Evolutionary conservation across 352 stramenopile species (phyloP).

Genomic region (Pythium monospermum): DNA sequence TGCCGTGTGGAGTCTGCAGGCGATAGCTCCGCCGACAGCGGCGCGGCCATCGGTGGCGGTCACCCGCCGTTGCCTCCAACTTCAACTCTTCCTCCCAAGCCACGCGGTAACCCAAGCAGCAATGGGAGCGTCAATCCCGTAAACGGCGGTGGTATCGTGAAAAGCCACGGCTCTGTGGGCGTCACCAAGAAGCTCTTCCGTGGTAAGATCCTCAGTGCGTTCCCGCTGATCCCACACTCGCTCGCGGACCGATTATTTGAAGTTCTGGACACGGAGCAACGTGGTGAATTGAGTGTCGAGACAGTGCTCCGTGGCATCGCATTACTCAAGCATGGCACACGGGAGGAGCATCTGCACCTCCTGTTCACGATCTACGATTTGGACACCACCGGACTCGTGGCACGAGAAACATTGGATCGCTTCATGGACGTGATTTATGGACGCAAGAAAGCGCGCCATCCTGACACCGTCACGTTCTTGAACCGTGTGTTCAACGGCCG

Average conservation of each 20-base stretch:
- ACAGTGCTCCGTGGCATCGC: constrained; percentile 67
- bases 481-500: constrained; percentile 49
- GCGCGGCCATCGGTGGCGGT: constrained; percentile 8
- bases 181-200: constrained; percentile 76
- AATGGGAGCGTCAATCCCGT: constrained; percentile 12
- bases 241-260: constrained; percentile 82
- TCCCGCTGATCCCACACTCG: constrained; percentile 75
- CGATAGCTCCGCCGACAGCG: constrained; percentile 18
- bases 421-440: constrained; percentile 88
- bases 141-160: constrained; percentile 2
- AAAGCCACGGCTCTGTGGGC: constrained; percentile 8
- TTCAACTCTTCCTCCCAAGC: constrained; percentile 15
- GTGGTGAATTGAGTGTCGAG: constrained; percentile 54
- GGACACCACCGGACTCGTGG: constrained; percentile 51
- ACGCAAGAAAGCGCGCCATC: constrained; percentile 34
- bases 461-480: constrained; percentile 47
- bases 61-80: constrained; percentile 16
- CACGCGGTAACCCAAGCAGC: constrained; percentile 12
- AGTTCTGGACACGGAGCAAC: constrained; percentile 68
- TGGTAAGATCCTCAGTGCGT: constrained; percentile 70
- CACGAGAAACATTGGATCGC: constrained; percentile 60
- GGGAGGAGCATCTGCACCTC: constrained; percentile 68
- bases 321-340: constrained; percentile 68
- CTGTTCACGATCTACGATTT: constrained; percentile 85
- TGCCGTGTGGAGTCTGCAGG: no score